Conservation (phyloP, 1,139 yeast genomes). For the Geotrichum australiense region DNA sequence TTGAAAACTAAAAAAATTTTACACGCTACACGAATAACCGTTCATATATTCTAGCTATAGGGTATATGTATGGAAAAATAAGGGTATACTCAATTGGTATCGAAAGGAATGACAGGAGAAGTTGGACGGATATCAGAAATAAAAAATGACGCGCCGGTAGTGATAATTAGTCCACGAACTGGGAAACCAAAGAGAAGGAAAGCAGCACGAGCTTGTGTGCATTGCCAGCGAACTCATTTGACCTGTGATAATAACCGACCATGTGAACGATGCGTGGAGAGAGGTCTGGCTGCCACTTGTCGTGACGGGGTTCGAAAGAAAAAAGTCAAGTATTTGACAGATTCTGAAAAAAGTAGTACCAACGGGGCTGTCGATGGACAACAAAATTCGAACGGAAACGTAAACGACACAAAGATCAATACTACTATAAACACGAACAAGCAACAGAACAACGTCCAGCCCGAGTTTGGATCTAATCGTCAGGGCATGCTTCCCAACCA, state of each 20-base stretch:
- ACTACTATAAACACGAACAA: no score
- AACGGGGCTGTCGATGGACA: slow-evolving; percentile 17
- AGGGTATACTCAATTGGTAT: no score
- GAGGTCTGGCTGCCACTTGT: slow-evolving; percentile 68
- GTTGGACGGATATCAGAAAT: no score
- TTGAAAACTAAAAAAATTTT: no score
- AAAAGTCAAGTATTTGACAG: slow-evolving; percentile 65
- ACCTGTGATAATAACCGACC: slow-evolving; percentile 81
- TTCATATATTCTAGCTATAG: no score
- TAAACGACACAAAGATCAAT: slow-evolving; percentile 1
- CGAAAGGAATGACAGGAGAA: no score
- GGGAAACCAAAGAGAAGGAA: slow-evolving; percentile 43
- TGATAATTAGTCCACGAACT: slow-evolving; percentile 26
- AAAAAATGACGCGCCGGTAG: slow-evolving; percentile 7
- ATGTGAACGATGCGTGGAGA: slow-evolving; percentile 66
- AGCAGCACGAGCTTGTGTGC: slow-evolving; percentile 76
- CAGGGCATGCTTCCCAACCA: no score
- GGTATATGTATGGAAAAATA: no score
- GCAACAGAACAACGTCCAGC: no score
- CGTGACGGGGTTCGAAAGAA: slow-evolving; percentile 80
- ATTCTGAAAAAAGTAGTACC: slow-evolving; percentile 24
- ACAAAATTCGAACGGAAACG: slow-evolving; percentile 18
- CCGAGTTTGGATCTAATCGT: no score
- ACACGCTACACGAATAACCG: no score
- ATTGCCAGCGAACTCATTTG: slow-evolving; percentile 81